phyloP scores from a whole-genome alignment of 163 green algal species.

The Chloroidium sp. region DNA sequence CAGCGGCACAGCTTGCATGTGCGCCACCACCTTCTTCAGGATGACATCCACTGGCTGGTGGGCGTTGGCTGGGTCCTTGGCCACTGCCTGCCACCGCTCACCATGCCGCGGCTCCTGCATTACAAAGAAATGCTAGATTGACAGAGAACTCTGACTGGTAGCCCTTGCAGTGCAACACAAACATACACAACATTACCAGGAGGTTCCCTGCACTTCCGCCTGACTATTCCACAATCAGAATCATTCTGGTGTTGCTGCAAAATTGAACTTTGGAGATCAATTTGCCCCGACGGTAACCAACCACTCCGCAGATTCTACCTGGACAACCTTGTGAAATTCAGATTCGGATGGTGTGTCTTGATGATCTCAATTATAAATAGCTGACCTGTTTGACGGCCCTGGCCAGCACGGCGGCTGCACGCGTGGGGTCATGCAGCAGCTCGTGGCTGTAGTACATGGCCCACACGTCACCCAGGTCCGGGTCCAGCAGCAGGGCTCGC shows the following conservation, averaged over 20 bases:
- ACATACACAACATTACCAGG: no score
- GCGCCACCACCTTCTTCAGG: conserved; percentile 56
- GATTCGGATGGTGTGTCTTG: no score
- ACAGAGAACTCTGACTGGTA: neutral
- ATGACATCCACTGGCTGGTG: conserved; percentile 49
- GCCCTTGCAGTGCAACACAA: neutral
- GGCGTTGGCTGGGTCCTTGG: conserved; percentile 68
- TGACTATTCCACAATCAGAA: no score
- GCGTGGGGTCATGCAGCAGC: conserved; percentile 60
- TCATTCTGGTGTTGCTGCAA: no score
- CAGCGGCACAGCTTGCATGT: conserved; percentile 44
- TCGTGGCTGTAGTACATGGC: conserved; percentile 71
- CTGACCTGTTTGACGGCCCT: neutral
- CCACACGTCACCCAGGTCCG: conserved; percentile 84
- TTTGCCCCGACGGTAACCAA: no score
- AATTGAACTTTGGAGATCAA: no score
- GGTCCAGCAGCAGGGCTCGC: conserved; percentile 68
- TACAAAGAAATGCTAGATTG: neutral
- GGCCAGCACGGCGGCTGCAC: conserved; percentile 36
- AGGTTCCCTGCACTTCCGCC: no score
- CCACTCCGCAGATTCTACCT: no score
- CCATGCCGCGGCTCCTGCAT: conserved; percentile 75
- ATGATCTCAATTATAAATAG: no score
- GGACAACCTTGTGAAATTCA: no score
- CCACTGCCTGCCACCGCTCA: conserved; percentile 76